Evolutionary conservation across 257 asterid genomes (phyloP), one percentile per base, ranked within the genome.

Genomic region (Solanum okadae): DNA sequence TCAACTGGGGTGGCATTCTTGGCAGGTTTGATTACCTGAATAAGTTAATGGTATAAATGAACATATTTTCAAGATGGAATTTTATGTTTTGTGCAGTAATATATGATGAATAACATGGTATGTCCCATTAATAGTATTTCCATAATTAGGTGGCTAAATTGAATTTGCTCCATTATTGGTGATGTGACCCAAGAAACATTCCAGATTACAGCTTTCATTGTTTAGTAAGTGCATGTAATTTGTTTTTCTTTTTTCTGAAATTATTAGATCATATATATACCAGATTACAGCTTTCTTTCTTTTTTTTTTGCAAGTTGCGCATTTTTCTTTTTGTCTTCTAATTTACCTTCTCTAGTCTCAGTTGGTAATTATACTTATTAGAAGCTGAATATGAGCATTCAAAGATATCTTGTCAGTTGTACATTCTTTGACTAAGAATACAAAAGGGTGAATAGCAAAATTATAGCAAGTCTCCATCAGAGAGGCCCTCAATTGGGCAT

Each of bases 1-100:
- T 90, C 98, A 31, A 97, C 99, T 27, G 99, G 99, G 34, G 98
- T 97, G 86, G 94, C 99, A 8, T 97, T 93, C 91, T 71, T 92
- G 91, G 98, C 98, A 1, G 99, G 99, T 18, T 90, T 97, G 68
- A 72, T 13, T 44, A 72, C 70, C 42, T 86, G 84, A 86, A 52
- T 52, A 52, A 18, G 22, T 52, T 15, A 72, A 29, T 71, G 44
- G 34, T 33, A 86, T 46, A 46, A 33, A 70, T 86, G 46, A 72
- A 34, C 86, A 81, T 46, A 46, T 37, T 18, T 81, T 67, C 86
- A 9, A 81, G 10, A 29, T 81, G 68, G 86, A 29, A 5, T 44
- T 29, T 46, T 79, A 29, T 46, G 85, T 79, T 14, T 44, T 79
- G 86, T 81, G 86, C 86, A 81, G 68, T 81, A 65, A 25, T 81